Percentiles rank a stretch among this genome's conserved stretches.
Evolutionary conservation across 345 rosid species (phyloP).

Genomic region (Camelina hispida): DNA sequence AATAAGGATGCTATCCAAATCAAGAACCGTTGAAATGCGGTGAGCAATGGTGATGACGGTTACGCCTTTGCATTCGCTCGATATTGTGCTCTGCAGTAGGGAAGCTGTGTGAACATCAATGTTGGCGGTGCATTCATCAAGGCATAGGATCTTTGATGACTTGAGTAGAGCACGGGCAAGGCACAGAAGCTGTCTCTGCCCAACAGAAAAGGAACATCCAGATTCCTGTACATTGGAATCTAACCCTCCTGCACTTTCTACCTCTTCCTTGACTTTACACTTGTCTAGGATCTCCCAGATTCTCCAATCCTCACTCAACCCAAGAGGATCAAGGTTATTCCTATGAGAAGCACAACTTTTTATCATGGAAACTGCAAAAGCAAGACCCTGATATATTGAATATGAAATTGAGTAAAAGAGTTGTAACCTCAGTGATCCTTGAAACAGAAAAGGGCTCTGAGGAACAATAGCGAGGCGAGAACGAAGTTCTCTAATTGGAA

Average conservation of each 20-base stretch:
- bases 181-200: constrained; percentile 93
- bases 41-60: constrained; percentile 94
- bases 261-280: constrained; percentile 83
- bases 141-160: constrained; percentile 86
- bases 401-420: constrained; percentile 11
- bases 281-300: constrained; percentile 74
- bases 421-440: constrained; percentile 78
- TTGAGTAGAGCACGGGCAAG: constrained; percentile 90
- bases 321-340: constrained; percentile 87
- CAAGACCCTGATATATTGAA: not conserved
- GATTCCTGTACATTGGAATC: constrained; percentile 65
- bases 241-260: constrained; percentile 80
- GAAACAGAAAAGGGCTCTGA: constrained; percentile 86
- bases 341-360: constrained; percentile 39
- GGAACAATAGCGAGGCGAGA: constrained; percentile 80
- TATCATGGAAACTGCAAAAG: not conserved
- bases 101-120: constrained; percentile 79
- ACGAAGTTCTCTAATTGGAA: constrained; percentile 83
- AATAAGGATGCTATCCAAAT: constrained; percentile 71
- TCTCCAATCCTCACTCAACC: constrained; percentile 53
- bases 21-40: constrained; percentile 82
- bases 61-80: constrained; percentile 68
- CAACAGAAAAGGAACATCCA: constrained; percentile 77
- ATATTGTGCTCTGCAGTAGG: constrained; percentile 67
- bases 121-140: constrained; percentile 95